A percentile compares a stretch with the other conserved stretches of the same genome.
phyloP scores from a whole-genome alignment of 169 alveolate genomes.

The Eimeria tenella region DNA sequence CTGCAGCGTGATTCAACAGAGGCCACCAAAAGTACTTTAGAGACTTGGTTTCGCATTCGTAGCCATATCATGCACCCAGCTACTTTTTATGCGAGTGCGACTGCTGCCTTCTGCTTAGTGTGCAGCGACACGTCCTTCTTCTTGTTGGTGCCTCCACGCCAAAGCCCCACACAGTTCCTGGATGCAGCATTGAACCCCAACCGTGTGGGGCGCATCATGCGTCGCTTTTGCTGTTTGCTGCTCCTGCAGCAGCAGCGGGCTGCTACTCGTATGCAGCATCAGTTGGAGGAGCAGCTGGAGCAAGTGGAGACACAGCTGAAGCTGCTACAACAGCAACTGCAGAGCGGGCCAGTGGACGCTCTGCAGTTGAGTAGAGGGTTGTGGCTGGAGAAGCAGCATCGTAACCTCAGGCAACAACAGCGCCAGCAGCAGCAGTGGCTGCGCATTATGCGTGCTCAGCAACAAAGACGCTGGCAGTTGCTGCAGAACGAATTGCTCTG shows the following conservation, averaged over 20 bases:
- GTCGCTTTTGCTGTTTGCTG: conserved; percentile 23
- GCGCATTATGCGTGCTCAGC: not conserved
- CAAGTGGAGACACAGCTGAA: conserved; percentile 1
- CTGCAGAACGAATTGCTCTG: conserved; percentile 16
- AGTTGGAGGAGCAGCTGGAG: conserved; percentile 1
- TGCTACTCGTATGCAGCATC: not conserved
- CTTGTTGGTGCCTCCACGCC: conserved; percentile 19
- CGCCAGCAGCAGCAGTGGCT: conserved; percentile 42
- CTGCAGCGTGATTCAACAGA: not conserved
- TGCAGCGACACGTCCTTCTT: conserved; percentile 47
- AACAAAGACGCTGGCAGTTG: conserved; percentile 35
- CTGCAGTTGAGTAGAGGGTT: not conserved
- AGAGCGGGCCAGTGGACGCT: not conserved
- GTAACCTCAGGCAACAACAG: not conserved
- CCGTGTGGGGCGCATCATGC: conserved; percentile 36
- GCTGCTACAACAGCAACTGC: conserved; percentile 20
- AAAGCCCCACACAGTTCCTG: not conserved
- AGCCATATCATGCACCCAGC: not conserved
- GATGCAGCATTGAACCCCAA: conserved; percentile 32
- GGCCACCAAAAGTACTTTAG: not conserved
- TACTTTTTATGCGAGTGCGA: not conserved
- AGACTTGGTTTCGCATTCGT: not conserved
- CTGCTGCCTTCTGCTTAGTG: conserved; percentile 1
- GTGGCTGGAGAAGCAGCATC: conserved; percentile 32
- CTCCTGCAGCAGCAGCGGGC: conserved; percentile 35